Evolutionary conservation across 768 basidiomycete species (phyloP), one percentile per base, ranked within the genome.

Genomic region (Boletellus ananas): DNA sequence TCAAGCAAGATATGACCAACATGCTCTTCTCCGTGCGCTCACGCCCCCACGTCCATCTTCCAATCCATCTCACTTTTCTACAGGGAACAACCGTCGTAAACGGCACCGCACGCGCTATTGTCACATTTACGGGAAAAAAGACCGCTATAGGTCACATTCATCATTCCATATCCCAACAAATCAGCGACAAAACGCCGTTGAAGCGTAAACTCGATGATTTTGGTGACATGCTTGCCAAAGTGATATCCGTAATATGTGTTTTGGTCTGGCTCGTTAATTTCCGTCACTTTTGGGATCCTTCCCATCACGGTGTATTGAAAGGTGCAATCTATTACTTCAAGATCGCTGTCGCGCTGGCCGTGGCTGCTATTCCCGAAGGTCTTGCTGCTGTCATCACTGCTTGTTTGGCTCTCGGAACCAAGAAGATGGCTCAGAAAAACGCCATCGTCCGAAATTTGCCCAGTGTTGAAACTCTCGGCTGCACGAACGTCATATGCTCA

Each of bases 281-380:
- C 59, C 84, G 90, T 44, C 92, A 99, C 72, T 99, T 99, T 70
- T 86, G 81, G 80, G 95, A 99, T 63, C 93, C 95, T 4, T 80
- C 89, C 21, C 95, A 99, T 64, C 89, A 88, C 57, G 90, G 94
- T 43, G 82, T 73, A 40, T 75, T 97, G 61, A 93, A 93, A 66
- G 95, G 95, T 36, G 95, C 95, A 0, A 82, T 99, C 46, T 98
- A 97, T 70, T 99, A 99, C 72, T 91, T 99, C 80, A 99, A 99
- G 74, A 97, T 99, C 64, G 95, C 95, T 33, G 96, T 99, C 38
- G 94, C 96, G 5, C 76, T 99, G 39, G 95, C 96, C n/a, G 95
- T 99, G 35, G 95, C 95, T 50, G 95, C 95, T 35, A 99, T 98
- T 64, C 95, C 96, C 0, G 95, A 99, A 70, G 95, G 95, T 51